Percentiles rank a stretch among this genome's conserved stretches.
Conservation (phyloP, 1,284 basidiomycete genomes). For the Bondarzewia mesenterica region DNA sequence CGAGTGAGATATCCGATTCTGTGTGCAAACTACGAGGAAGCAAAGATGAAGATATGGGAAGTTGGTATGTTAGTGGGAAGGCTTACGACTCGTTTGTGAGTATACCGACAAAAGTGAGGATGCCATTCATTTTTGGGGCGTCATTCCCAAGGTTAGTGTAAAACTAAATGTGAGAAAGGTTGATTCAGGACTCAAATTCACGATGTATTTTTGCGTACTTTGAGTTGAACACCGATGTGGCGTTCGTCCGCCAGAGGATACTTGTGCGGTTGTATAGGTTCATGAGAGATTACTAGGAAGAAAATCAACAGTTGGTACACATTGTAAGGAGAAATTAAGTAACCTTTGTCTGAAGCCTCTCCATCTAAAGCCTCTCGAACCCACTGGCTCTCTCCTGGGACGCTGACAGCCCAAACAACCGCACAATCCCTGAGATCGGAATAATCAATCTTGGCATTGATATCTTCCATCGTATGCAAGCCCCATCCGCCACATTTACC, state of each 20-base stretch:
- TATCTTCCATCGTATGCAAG: slow-evolving; percentile 26
- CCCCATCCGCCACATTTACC: slow-evolving; percentile 65
- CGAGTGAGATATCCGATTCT: slow-evolving; percentile 23
- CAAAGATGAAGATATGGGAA: background rate
- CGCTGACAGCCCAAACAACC: slow-evolving; percentile 60
- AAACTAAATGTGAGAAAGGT: slow-evolving; percentile 29
- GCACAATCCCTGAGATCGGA: slow-evolving; percentile 49
- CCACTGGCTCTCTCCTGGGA: slow-evolving; percentile 59
- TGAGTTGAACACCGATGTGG: slow-evolving; percentile 62
- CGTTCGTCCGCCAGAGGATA: slow-evolving; percentile 43
- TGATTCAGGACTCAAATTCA: background rate
- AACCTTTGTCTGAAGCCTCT: too few species aligned
- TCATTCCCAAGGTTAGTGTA: slow-evolving; percentile 40
- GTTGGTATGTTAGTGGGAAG: background rate
- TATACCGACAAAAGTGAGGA: slow-evolving; percentile 65
- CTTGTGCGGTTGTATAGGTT: slow-evolving; percentile 44
- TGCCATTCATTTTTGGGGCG: slow-evolving; percentile 46
- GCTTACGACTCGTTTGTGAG: slow-evolving; percentile 54
- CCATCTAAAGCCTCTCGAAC: slow-evolving; percentile 29
- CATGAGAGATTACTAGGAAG: slow-evolving; percentile 9
- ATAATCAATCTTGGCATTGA: slow-evolving; percentile 31
- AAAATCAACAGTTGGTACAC: too few species aligned
- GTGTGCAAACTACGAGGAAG: slow-evolving; percentile 22
- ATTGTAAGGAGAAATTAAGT: too few species aligned
- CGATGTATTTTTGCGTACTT: slow-evolving; percentile 31